Percentiles rank a stretch among this genome's conserved stretches.
These are phyloP conservation scores for Xanthoparmelia taractica DNA, from an alignment of 495 filamentous ascomycete species.

Conservation along the genomic window DNA sequence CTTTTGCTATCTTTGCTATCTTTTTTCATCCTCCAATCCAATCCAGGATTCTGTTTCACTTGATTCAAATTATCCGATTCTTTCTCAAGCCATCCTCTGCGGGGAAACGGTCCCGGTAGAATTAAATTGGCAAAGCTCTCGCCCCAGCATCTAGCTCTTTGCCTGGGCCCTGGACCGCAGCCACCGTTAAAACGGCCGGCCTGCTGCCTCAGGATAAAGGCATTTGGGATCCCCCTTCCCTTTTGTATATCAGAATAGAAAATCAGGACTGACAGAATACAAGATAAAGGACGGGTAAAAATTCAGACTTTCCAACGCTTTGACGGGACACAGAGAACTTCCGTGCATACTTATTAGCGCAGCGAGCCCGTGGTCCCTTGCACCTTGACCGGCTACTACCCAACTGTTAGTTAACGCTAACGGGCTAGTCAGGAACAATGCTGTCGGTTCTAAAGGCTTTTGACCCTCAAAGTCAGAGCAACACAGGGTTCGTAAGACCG, in stretches of 20 bases:
- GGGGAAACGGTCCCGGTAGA: constrained; percentile 21
- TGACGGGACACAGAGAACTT: background rate
- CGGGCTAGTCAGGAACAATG: constrained; percentile 13
- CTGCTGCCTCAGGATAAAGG: constrained; percentile 8
- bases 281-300: background rate
- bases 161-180: constrained; percentile 13
- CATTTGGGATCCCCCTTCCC: background rate
- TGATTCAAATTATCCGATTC: background rate
- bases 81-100: constrained; percentile 16
- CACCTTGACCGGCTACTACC: constrained; percentile 4
- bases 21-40: no score
- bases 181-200: constrained; percentile 2
- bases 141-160: background rate
- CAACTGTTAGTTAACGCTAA: background rate
- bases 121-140: constrained; percentile 19
- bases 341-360: background rate
- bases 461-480: constrained; percentile 2
- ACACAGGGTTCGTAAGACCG: background rate
- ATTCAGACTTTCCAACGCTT: background rate
- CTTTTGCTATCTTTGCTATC: no score
- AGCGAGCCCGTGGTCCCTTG: constrained; percentile 1
- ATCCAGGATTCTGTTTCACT: constrained; percentile 19
- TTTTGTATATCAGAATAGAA: background rate
- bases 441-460: background rate
- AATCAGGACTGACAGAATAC: background rate